Evolutionary conservation across 2,329 filamentous ascomycete genomes (phyloP).

Genomic region (Huntiella moniliformis): DNA sequence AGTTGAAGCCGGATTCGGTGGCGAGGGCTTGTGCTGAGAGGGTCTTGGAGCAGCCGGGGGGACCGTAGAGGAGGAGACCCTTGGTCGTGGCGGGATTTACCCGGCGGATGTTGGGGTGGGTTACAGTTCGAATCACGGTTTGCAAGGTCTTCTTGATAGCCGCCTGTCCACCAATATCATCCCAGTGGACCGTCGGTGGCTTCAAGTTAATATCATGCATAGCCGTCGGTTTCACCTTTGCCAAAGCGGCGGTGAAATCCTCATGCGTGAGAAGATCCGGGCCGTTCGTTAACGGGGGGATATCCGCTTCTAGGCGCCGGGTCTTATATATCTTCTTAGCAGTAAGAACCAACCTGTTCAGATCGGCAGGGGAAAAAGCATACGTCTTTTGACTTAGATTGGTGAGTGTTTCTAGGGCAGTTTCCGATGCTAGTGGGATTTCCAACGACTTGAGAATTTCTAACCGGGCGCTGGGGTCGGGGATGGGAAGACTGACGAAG

Average conservation of each 20-base stretch:
- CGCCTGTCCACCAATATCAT: conserved; percentile 72
- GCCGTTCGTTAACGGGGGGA: conserved; percentile 33
- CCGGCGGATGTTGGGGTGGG: conserved; percentile 17
- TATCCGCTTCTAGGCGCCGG: conserved; percentile 15
- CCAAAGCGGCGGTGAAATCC: conserved; percentile 48
- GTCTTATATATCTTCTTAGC: conserved; percentile 17
- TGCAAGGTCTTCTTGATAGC: conserved; percentile 47
- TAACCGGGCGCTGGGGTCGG: conserved; percentile 48
- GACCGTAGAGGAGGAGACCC: conserved; percentile 75
- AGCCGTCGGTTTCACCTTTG: conserved; percentile 56
- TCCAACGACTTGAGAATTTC: conserved; percentile 52
- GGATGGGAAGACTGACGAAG: conserved; percentile 59
- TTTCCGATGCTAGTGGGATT: conserved; percentile 27
- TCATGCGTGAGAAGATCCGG: conserved; percentile 8
- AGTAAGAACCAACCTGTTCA: conserved; percentile 39
- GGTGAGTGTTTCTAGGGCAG: conserved; percentile 33
- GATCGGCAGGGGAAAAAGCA: conserved; percentile 66
- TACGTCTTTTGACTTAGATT: conserved; percentile 59
- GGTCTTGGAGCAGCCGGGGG: conserved; percentile 88
- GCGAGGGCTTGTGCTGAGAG: conserved; percentile 80
- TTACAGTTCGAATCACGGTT: conserved; percentile 24
- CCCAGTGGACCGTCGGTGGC: conserved; percentile 70
- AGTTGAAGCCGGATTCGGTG: conserved; percentile 79
- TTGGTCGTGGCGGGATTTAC: conserved; percentile 44
- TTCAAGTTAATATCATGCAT: conserved; percentile 83